Percentiles rank a stretch among this genome's conserved stretches.
phyloP scores from a whole-genome alignment of 306 rosid species.

The Malus fusca region DNA sequence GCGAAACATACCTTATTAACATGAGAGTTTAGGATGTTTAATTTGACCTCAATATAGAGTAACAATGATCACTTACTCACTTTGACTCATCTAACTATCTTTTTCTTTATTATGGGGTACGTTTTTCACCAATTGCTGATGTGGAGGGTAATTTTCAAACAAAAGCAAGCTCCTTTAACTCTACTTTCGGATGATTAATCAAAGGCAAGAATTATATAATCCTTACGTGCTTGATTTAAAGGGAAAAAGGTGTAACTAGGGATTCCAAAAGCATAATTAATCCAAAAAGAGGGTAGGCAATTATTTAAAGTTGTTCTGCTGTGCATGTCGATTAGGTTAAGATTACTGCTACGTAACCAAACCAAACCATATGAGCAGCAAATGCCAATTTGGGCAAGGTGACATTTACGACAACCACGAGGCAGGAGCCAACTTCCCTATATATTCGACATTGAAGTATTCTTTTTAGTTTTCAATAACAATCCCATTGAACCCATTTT shows the following conservation, averaged over 20 bases:
- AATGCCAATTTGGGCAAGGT: not conserved
- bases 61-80: no score
- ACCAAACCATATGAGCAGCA: not conserved
- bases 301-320: not conserved
- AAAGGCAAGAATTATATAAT: slow-evolving; percentile 1
- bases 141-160: not conserved
- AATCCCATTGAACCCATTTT: not conserved
- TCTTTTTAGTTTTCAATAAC: not conserved
- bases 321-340: slow-evolving; percentile 12
- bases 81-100: not conserved
- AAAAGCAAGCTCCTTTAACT: slow-evolving; percentile 17
- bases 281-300: not conserved
- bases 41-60: no score
- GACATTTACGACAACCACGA: not conserved
- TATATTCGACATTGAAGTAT: not conserved
- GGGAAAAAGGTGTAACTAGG: slow-evolving; percentile 3
- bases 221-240: slow-evolving; percentile 9
- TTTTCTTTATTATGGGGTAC: not conserved
- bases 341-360: not conserved
- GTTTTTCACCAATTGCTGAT: not conserved
- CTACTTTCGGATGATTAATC: slow-evolving; percentile 6
- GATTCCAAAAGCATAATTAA: slow-evolving; percentile 12
- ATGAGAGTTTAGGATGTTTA: no score
- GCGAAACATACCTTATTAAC: no score
- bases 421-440: slow-evolving; percentile 5